Evolutionary conservation across 1,284 basidiomycete species (phyloP).

Genomic region (Pholiota adiposa): DNA sequence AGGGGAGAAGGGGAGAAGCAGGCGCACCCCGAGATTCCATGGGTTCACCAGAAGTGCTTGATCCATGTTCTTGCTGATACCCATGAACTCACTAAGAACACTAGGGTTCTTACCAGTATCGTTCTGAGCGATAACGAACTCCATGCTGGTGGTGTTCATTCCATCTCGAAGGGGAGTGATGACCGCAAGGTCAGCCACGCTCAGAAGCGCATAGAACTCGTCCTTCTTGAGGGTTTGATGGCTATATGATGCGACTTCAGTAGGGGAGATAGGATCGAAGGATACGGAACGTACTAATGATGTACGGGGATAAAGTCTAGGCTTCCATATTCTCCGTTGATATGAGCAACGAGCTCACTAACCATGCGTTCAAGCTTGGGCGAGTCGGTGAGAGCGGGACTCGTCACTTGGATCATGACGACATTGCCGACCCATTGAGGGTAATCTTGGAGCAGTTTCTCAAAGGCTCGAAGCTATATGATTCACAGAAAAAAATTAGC

Average conservation of each 20-base stretch:
- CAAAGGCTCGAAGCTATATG: constrained; percentile 86
- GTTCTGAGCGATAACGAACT: constrained; percentile 94
- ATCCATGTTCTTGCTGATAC: constrained; percentile 88
- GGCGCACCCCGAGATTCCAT: constrained; percentile 83
- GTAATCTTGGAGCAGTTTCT: constrained; percentile 92
- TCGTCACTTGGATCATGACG: constrained; percentile 89
- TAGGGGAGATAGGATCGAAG: not conserved
- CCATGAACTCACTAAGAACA: constrained; percentile 97
- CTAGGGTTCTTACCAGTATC: constrained; percentile 83
- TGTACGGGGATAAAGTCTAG: constrained; percentile 99
- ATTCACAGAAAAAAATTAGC: not conserved
- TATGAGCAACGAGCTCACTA: constrained; percentile 93
- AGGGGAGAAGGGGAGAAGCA: constrained; percentile 8
- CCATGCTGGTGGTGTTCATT: constrained; percentile 99
- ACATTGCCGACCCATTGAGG: constrained; percentile 96
- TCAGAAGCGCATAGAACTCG: constrained; percentile 97
- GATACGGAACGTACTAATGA: constrained; percentile 80
- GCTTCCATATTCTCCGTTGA: constrained; percentile 96
- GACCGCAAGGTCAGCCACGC: constrained; percentile 92
- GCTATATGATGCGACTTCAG: too few relatives aligned
- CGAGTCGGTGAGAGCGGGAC: constrained; percentile 92
- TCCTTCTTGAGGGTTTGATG: constrained; percentile 98
- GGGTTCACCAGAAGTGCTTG: constrained; percentile 87
- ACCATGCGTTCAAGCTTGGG: constrained; percentile 94
- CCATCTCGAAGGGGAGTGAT: constrained; percentile 97